Evolutionary conservation across 1,284 basidiomycete genomes (phyloP), one percentile per base, ranked within the genome.

Genomic region (Neolentinus lepideus): DNA sequence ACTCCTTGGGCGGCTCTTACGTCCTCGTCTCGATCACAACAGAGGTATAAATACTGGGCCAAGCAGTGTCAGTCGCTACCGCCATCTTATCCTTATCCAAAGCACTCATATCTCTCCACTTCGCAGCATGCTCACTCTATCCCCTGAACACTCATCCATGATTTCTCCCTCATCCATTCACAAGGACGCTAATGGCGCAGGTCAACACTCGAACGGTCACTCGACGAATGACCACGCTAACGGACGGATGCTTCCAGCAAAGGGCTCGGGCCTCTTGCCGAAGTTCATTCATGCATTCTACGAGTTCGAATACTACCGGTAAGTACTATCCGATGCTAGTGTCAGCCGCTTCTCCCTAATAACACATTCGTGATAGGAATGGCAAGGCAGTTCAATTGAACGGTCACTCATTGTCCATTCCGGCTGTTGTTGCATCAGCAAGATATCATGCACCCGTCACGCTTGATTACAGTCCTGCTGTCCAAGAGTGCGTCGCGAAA

Each of bases 371-470:
- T 50, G 1, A 53, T 55, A 88, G 85, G 64, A 71, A 75, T 51
- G 87, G 88, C 14, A 76, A 76, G 52, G 68, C 80, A 6, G 76
- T 92, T 55, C 64, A 77, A 14, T 72, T 93, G 53, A 82, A 88
- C 59, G 91, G 91, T 2, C 75, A 85, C 60, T 77, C 70, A 14
- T 78, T 94, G 36, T 81, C 90, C 1, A 80, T 92, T 55, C 78
- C 88, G 2, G 86, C 85, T 52, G 81, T 93, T 12, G 78, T 84
- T 16, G 88, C 88, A 14, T 77, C 83, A 3, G 83, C 90, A 0
- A 81, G 89, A 53, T 83, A 84, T 62, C 66, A 74, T 38, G 79
- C 82, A 4, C 63, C 72, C 11, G 79, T 88, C 27, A 62, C 71
- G 22, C 76, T 90, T 35, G 78, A 83, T 58, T 66, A 73, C 21